Evolutionary conservation across 148 eudicot genomes (phyloP).

Genomic region (Rhododendron vialii): DNA sequence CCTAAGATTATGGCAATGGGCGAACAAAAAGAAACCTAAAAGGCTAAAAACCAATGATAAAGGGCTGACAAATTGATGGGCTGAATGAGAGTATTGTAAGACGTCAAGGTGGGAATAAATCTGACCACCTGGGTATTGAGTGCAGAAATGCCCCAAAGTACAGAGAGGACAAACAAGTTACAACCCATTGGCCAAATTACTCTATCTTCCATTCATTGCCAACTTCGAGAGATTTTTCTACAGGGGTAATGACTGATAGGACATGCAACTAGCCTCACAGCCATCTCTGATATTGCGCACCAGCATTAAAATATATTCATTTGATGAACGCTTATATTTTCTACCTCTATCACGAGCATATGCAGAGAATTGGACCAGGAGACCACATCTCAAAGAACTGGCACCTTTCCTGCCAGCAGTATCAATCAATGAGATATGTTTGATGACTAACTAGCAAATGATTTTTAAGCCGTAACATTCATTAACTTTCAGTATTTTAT

Average conservation of each 20-base stretch:
- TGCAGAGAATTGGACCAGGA: not conserved
- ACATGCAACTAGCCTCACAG: not conserved
- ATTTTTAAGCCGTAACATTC: not conserved
- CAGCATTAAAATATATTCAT: not conserved
- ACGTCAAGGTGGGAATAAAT: not conserved
- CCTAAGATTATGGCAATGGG: not conserved
- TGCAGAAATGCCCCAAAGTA: not conserved
- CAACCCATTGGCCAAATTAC: not conserved
- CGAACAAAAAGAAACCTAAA: not conserved
- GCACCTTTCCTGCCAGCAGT: constrained; percentile 21
- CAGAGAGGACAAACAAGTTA: not conserved
- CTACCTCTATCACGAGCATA: constrained; percentile 10
- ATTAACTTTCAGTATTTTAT: not conserved
- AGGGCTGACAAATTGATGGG: not conserved
- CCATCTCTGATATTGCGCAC: not conserved
- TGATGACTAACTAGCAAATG: constrained; percentile 3
- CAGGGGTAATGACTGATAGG: not conserved
- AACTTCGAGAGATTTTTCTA: not conserved
- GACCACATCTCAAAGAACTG: constrained; percentile 16
- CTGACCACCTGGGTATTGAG: not conserved
- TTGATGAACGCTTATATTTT: not conserved
- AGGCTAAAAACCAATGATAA: not conserved
- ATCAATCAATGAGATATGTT: constrained; percentile 3
- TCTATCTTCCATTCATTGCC: not conserved
- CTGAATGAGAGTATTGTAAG: not conserved